A percentile compares a stretch with the other conserved stretches of the same genome.
These are phyloP conservation scores for Aspergillus hiratsukae DNA, from an alignment of 2,329 filamentous ascomycete genomes.

Conservation along the genomic window DNA sequence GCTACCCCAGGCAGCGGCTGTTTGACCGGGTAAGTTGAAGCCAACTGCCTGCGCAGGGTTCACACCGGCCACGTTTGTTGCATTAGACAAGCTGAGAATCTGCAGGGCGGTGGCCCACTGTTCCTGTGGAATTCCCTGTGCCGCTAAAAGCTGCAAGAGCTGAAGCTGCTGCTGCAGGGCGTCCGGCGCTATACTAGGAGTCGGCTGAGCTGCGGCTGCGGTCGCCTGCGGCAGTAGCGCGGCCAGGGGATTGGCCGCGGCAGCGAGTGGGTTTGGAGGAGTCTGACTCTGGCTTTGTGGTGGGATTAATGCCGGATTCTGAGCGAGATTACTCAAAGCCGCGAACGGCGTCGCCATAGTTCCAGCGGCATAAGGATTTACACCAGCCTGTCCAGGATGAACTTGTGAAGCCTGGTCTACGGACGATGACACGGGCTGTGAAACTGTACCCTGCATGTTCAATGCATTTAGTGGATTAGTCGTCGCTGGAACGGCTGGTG, in stretches of 20 bases:
- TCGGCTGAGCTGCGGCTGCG: conserved; percentile 24
- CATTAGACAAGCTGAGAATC: conserved; percentile 43
- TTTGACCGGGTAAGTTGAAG: conserved; percentile 30
- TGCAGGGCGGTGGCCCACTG: conserved; percentile 62
- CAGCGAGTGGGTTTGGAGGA: conserved; percentile 39
- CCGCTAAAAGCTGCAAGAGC: conserved; percentile 69
- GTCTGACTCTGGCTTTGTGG: conserved; percentile 39
- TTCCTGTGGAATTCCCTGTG: conserved; percentile 71
- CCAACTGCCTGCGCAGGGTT: conserved; percentile 32
- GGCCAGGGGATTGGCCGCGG: conserved; percentile 38
- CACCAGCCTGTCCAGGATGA: conserved; percentile 49
- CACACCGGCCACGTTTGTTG: conserved; percentile 30
- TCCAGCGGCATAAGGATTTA: conserved; percentile 52
- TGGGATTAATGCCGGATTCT: conserved; percentile 32
- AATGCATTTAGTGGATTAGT: conserved; percentile 47
- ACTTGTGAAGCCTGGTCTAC: conserved; percentile 43
- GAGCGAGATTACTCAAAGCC: conserved; percentile 39
- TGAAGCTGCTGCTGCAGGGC: conserved; percentile 66
- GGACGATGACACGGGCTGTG: conserved; percentile 38
- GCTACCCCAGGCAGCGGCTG: conserved; percentile 31
- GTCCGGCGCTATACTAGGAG: conserved; percentile 34
- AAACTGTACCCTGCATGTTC: conserved; percentile 43
- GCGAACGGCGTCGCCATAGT: conserved; percentile 48
- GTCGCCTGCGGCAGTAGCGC: conserved; percentile 39
- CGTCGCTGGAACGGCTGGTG: conserved; percentile 38